phyloP scores from a whole-genome alignment of 768 basidiomycete genomes.

The Lactarius pseudohatsudake region DNA sequence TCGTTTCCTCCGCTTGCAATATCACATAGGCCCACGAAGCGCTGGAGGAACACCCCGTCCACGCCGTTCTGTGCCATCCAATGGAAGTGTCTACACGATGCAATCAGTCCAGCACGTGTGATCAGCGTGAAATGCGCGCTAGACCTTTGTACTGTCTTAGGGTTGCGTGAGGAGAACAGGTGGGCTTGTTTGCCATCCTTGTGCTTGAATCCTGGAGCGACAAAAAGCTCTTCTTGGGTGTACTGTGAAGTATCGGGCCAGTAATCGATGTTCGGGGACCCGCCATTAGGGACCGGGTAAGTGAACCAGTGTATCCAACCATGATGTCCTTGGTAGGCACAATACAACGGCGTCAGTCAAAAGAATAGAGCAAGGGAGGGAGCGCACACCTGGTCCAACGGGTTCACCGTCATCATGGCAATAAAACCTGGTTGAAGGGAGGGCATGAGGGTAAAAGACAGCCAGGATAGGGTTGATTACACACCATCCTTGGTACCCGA shows the following conservation, averaged over 20 bases:
- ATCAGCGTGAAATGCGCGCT: neutral
- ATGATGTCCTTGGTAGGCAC: constrained; percentile 53
- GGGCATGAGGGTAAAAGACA: constrained; percentile 2
- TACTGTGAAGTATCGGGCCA: constrained; percentile 81
- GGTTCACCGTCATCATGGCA: constrained; percentile 69
- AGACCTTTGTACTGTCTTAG: constrained; percentile 65
- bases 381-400: constrained; percentile 52
- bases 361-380: neutral
- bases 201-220: constrained; percentile 63
- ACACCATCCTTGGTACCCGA: constrained; percentile 87
- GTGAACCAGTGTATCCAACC: constrained; percentile 89
- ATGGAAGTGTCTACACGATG: constrained; percentile 53
- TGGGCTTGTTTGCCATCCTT: constrained; percentile 57
- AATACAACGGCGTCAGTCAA: neutral
- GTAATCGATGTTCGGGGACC: constrained; percentile 69
- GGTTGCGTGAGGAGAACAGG: constrained; percentile 77
- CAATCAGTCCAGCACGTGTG: constrained; percentile 26
- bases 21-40: constrained; percentile 71
- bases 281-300: constrained; percentile 64
- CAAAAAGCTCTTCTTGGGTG: constrained; percentile 66
- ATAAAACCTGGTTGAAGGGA: constrained; percentile 54
- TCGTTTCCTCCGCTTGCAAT: constrained; percentile 46
- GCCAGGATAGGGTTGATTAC: constrained; percentile 28
- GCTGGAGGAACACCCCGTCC: constrained; percentile 80
- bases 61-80: constrained; percentile 85